Percentiles rank a stretch among this genome's conserved stretches.
phyloP scores from a whole-genome alignment of 805 yeast genomes.

The Pichia phayaonensis region DNA sequence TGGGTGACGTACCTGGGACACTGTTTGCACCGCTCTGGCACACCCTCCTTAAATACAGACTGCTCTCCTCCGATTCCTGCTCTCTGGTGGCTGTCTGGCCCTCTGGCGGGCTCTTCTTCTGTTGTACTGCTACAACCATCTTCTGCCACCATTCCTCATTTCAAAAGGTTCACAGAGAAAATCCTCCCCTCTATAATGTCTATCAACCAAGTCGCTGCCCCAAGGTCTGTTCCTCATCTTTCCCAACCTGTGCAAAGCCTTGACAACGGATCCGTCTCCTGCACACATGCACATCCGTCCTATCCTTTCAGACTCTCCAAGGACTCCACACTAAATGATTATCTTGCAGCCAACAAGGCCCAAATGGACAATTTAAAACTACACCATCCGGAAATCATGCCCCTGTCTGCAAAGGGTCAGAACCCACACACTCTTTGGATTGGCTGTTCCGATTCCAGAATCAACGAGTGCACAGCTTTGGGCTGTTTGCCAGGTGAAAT shows the following conservation, averaged over 20 bases:
- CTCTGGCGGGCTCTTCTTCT: too few relatives aligned
- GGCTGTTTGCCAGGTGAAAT: conserved; percentile 86
- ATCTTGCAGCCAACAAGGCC: conserved; percentile 38
- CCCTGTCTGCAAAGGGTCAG: conserved; percentile 71
- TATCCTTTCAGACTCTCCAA: conserved; percentile 39
- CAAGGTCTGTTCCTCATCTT: neutral
- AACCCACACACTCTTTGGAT: conserved; percentile 91
- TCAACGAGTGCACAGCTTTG: conserved; percentile 67
- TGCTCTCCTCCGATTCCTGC: too few relatives aligned
- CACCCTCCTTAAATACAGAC: too few relatives aligned
- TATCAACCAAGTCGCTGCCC: neutral
- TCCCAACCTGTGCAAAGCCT: neutral
- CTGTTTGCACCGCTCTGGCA: too few relatives aligned
- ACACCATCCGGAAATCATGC: conserved; percentile 51
- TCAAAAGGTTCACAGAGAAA: neutral
- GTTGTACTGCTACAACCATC: neutral
- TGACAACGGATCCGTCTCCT: neutral
- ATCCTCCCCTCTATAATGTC: neutral
- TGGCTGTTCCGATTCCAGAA: conserved; percentile 90
- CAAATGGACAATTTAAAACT: conserved; percentile 40
- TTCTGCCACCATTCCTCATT: neutral
- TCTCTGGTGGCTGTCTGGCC: too few relatives aligned
- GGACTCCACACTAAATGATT: conserved; percentile 42
- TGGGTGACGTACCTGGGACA: too few relatives aligned
- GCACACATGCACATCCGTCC: conserved; percentile 1